Conservation (phyloP, 108 stramenopile species). For the Chaetoceros tenuissimus region DNA sequence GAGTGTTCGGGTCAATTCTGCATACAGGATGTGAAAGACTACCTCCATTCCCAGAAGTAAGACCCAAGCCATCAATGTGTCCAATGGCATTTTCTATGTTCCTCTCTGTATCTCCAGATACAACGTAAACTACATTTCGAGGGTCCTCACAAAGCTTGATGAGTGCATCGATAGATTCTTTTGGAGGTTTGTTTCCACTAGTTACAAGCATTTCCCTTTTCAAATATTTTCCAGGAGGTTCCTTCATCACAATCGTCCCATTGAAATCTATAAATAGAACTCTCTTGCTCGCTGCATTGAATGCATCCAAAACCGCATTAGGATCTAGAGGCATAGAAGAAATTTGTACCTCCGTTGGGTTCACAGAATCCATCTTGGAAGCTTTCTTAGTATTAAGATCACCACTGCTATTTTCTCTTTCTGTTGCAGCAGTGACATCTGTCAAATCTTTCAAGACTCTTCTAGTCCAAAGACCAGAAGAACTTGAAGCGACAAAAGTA, state of each 20-base stretch:
- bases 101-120: conserved; percentile 79
- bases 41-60: conserved; percentile 91
- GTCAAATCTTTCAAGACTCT: conserved; percentile 87
- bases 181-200: conserved; percentile 78
- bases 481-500: conserved; percentile 90
- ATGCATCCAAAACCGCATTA: conserved; percentile 54
- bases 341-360: not conserved
- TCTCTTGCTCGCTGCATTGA: conserved; percentile 55
- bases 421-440: conserved; percentile 40
- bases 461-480: conserved; percentile 92
- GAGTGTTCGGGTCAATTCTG: conserved; percentile 10
- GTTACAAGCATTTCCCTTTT: conserved; percentile 92
- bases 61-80: conserved; percentile 71
- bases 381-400: conserved; percentile 11
- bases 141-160: conserved; percentile 67
- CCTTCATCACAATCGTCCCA: conserved; percentile 93
- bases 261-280: conserved; percentile 97
- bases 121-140: conserved; percentile 83
- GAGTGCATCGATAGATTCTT: conserved; percentile 61
- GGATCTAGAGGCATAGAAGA: conserved; percentile 52
- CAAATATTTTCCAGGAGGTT: conserved; percentile 91
- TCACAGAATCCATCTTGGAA: conserved; percentile 17
- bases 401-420: conserved; percentile 7
- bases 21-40: conserved; percentile 70
- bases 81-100: conserved; percentile 85